Conservation (phyloP, 2,329 filamentous ascomycete genomes). For the Xylariales sp. region DNA sequence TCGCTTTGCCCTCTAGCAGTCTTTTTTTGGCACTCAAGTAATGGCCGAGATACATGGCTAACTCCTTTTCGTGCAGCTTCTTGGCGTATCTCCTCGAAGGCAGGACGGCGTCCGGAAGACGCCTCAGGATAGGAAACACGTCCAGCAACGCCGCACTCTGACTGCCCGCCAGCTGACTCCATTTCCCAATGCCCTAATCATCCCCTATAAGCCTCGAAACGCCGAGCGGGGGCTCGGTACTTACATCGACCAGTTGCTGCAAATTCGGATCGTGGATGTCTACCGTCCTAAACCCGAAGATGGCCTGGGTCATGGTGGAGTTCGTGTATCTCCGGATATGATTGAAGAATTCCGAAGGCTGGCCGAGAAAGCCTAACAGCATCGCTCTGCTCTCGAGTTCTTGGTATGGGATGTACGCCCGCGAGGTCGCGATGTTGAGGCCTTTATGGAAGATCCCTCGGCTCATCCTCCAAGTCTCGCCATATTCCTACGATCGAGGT, state of each 20-base stretch:
- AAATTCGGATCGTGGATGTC: conserved; percentile 52
- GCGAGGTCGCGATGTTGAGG: conserved; percentile 57
- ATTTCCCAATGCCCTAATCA: conserved; percentile 40
- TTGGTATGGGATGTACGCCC: conserved; percentile 64
- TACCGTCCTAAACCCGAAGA: conserved; percentile 57
- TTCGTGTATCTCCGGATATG: conserved; percentile 60
- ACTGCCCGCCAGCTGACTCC: conserved; percentile 33
- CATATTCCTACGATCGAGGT: conserved; percentile 40
- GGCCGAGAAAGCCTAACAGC: conserved; percentile 58
- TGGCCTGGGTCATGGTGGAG: conserved; percentile 59
- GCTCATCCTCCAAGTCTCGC: conserved; percentile 46
- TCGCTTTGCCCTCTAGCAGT: conserved; percentile 44
- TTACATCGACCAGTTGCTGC: conserved; percentile 55
- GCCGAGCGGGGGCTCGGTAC: background rate
- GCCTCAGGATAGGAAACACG: conserved; percentile 57
- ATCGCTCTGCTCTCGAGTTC: conserved; percentile 65
- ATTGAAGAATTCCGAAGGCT: conserved; percentile 54
- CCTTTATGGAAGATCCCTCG: conserved; percentile 55
- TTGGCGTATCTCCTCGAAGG: conserved; percentile 55
- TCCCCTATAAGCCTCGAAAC: conserved; percentile 21
- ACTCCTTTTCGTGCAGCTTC: conserved; percentile 57
- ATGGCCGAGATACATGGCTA: conserved; percentile 54
- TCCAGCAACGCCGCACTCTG: conserved; percentile 57
- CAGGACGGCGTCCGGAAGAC: conserved; percentile 57
- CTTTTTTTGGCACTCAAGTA: conserved; percentile 56